Base-by-base conservation (phyloP, 352 stramenopile genomes). In the Phytopythium montanum region DNA sequence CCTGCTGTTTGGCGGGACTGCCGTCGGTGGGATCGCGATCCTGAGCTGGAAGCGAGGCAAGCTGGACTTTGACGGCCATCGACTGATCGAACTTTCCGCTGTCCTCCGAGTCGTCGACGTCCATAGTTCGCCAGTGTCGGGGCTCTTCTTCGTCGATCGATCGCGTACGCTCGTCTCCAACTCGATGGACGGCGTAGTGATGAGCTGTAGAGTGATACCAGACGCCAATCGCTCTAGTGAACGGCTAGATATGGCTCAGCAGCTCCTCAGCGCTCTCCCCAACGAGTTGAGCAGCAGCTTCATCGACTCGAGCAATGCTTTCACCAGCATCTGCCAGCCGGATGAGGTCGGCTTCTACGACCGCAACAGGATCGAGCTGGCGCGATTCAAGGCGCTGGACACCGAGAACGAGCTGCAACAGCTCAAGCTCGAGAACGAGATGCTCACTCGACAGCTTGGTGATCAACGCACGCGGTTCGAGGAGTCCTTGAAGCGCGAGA, bases 371-470 rank as follows among this genome's bases (percentile, higher is more conserved):
- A 67, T 89, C 3, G 76, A 87, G 33, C 55, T 88, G 14, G 65
- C 63, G 14, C 71, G 75, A 19, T 60, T 92, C 0, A 79, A 74
- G 48, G 33, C 75, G 10, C 73, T 90, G 61, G 80, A 92, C 23
- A 33, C 90, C 13, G 82, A 90, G 23, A 67, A 63, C 2, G 82
- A 92, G 21, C 50, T 86, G 45, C 75, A 88, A 58, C 82, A 92
- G 45, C 62, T 87, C 23, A 85, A 81, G 36, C 68, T 89, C 10
- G 80, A 90, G 55, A 90, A 89, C 44, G 82, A 92, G 25, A 76
- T 90, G 66, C 60, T 90, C 5, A 71, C 31, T 23, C 75, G 85
- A 21, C 78, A 88, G 33, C 56, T 71, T 3, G 50, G 53, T 5
- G 82, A 90, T 18, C 76, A 90, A 54, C 66, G 70, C 18, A 68